Conservation (phyloP, 176 grass and related monocot genomes). For the Cocos nucifera region DNA sequence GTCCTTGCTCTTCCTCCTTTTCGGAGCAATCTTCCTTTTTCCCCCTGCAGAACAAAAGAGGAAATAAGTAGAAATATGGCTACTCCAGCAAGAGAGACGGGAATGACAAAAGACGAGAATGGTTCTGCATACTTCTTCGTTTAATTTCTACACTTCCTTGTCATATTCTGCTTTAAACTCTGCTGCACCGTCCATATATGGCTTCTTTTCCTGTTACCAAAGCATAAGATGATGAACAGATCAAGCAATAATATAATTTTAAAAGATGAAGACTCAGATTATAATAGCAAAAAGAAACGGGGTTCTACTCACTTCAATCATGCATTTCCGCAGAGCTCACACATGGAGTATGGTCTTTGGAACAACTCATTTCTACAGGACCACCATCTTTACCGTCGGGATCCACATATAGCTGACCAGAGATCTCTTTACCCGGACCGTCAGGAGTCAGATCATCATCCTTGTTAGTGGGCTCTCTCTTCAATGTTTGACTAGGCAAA, state of each 20-base stretch:
- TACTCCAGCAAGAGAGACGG: too few relatives aligned
- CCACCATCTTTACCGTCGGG: constrained; percentile 16
- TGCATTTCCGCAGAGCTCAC: too few relatives aligned
- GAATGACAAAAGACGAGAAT: too few relatives aligned
- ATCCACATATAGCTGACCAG: constrained; percentile 17
- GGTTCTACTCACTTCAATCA: too few relatives aligned
- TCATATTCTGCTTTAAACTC: constrained; percentile 45
- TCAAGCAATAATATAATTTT: not conserved
- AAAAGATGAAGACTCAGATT: too few relatives aligned
- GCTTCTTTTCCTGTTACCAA: constrained; percentile 54
- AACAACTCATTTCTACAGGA: not conserved
- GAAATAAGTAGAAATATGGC: too few relatives aligned
- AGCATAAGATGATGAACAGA: not conserved
- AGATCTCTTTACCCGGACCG: constrained; percentile 4
- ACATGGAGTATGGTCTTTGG: constrained; percentile 4
- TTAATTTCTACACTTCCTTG: constrained; percentile 19
- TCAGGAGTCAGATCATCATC: not conserved
- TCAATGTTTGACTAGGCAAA: too few relatives aligned
- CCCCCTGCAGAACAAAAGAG: too few relatives aligned
- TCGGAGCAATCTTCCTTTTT: too few relatives aligned
- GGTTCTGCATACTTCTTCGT: constrained; percentile 13
- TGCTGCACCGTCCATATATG: constrained; percentile 52
- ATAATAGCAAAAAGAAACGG: too few relatives aligned
- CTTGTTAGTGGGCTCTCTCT: too few relatives aligned
- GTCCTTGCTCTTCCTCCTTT: too few relatives aligned